phyloP scores from a whole-genome alignment of 2,329 filamentous ascomycete genomes.

The Neofusicoccum parvum region DNA sequence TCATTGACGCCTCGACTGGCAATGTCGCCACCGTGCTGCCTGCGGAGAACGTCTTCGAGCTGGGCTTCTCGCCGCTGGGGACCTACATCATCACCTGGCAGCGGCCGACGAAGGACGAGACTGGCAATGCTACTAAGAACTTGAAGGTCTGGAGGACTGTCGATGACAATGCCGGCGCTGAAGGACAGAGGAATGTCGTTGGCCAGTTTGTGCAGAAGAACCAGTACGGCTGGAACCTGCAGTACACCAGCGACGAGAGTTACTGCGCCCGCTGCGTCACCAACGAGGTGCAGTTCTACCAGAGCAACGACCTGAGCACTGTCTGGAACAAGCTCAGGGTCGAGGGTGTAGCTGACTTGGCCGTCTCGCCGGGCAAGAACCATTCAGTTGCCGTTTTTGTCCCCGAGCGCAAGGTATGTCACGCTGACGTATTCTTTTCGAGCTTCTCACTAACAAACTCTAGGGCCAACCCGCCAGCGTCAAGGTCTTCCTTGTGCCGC shows the following conservation, averaged over 20 bases:
- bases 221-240: constrained; percentile 94
- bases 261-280: constrained; percentile 92
- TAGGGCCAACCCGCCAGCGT: constrained; percentile 91
- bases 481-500: constrained; percentile 90
- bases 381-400: constrained; percentile 93
- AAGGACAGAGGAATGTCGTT: constrained; percentile 69
- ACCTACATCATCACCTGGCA: constrained; percentile 98
- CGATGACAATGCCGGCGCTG: constrained; percentile 64
- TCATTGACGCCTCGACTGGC: constrained; percentile 80
- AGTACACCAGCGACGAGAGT: constrained; percentile 92
- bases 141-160: constrained; percentile 92
- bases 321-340: constrained; percentile 96
- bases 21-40: constrained; percentile 73
- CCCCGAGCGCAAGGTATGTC: constrained; percentile 84
- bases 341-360: constrained; percentile 88
- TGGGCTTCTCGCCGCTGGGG: constrained; percentile 90
- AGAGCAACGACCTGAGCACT: constrained; percentile 79
- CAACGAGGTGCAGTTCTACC: constrained; percentile 97
- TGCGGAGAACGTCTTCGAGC: constrained; percentile 84
- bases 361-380: constrained; percentile 84
- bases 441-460: constrained; percentile 24
- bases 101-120: constrained; percentile 86
- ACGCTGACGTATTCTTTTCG: constrained; percentile 1
- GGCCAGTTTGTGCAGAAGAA: constrained; percentile 94
- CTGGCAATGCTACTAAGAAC: constrained; percentile 92